phyloP scores from a whole-genome alignment of 345 rosid genomes.

The Camelina neglecta region DNA sequence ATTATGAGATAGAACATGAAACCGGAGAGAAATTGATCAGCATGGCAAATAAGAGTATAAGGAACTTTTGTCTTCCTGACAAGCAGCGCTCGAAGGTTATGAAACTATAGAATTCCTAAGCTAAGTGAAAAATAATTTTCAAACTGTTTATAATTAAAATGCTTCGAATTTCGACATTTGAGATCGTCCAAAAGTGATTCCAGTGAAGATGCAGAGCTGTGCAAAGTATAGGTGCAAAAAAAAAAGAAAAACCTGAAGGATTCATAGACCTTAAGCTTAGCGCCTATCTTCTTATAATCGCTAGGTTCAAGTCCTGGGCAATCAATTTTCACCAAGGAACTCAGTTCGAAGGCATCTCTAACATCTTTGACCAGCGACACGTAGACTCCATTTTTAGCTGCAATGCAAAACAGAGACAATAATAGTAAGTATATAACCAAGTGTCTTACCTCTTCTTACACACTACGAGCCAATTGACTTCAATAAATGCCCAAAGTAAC shows the following conservation, averaged over 20 bases:
- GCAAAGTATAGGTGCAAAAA: neutral
- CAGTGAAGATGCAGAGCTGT: conserved; percentile 16
- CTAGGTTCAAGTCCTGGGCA: conserved; percentile 82
- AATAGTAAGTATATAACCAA: conserved; percentile 11
- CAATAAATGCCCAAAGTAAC: neutral
- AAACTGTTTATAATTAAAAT: neutral
- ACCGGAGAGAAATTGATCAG: neutral
- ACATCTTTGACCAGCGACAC: conserved; percentile 76
- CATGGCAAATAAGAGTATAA: neutral
- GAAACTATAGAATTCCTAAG: neutral
- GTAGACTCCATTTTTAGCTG: conserved; percentile 92
- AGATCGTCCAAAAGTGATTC: neutral
- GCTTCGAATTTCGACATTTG: neutral
- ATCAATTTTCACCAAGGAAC: conserved; percentile 79
- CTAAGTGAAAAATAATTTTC: neutral
- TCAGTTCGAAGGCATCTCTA: conserved; percentile 83
- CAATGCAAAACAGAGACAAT: conserved; percentile 35
- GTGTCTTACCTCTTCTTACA: conserved; percentile 8
- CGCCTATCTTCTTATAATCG: conserved; percentile 93
- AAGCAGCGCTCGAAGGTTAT: neutral
- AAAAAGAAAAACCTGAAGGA: neutral
- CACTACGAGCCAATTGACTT: neutral
- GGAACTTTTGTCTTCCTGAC: neutral
- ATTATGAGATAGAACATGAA: neutral
- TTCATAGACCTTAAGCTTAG: conserved; percentile 79